Conservation (phyloP, 148 eudicot genomes). For the Agrostemma githago region DNA sequence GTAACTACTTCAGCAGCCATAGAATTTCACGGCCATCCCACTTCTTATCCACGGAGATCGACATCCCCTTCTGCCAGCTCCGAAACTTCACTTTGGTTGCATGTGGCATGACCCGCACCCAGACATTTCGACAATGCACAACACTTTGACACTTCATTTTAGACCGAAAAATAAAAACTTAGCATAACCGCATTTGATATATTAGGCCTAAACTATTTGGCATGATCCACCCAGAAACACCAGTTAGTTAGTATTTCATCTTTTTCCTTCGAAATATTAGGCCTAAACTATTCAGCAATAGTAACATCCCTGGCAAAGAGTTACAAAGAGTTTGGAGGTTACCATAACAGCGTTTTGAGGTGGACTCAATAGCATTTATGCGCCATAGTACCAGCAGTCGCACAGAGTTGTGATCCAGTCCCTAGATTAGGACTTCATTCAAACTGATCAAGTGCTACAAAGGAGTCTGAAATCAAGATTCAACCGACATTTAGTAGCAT, state of each 20-base stretch:
- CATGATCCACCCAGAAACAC: neutral
- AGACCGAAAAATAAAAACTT: too few species aligned
- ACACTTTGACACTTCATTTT: too few species aligned
- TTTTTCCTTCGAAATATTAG: constrained; percentile 22
- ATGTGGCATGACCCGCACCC: too few species aligned
- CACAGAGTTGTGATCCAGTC: constrained; percentile 60
- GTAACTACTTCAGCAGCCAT: neutral
- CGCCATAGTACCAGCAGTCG: constrained; percentile 40
- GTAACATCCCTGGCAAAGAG: constrained; percentile 33
- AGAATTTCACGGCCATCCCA: neutral
- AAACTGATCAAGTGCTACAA: neutral
- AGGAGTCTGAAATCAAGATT: neutral
- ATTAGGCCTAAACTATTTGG: too few species aligned
- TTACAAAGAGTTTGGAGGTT: constrained; percentile 23
- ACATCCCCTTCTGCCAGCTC: neutral
- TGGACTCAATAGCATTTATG: neutral
- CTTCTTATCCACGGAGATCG: neutral
- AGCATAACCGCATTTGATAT: too few species aligned
- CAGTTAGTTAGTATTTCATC: neutral
- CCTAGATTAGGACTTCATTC: constrained; percentile 47
- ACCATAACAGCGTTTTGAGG: neutral
- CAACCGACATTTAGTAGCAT: neutral
- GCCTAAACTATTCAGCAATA: constrained; percentile 12
- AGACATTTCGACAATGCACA: too few species aligned
- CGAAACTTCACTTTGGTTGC: too few species aligned